Conservation (phyloP, 2,329 filamentous ascomycete genomes). For the Venturia oleaginea region DNA sequence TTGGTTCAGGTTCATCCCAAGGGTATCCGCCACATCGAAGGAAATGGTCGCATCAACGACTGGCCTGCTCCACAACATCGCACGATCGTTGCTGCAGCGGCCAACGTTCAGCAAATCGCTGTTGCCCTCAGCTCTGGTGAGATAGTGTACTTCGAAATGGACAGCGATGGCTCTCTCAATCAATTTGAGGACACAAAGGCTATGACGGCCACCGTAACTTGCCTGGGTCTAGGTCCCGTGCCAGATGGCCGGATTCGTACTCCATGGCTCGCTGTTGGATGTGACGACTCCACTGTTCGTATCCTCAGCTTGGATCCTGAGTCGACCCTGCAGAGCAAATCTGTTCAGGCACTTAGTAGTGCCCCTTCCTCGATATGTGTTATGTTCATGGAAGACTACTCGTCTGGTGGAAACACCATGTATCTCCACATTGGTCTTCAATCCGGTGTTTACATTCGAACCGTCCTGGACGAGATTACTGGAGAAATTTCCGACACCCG, state of each 20-base stretch:
- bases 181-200: conserved; percentile 92
- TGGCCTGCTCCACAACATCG: conserved; percentile 91
- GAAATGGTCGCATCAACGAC: conserved; percentile 69
- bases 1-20: conserved; percentile 94
- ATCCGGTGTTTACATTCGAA: conserved; percentile 91
- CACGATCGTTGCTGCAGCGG: conserved; percentile 88
- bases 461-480: conserved; percentile 88
- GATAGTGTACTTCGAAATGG: conserved; percentile 97
- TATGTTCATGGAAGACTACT: conserved; percentile 92
- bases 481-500: conserved; percentile 92
- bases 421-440: conserved; percentile 95
- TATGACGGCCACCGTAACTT: conserved; percentile 92
- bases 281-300: conserved; percentile 91
- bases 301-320: conserved; percentile 86
- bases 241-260: conserved; percentile 83
- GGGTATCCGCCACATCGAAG: conserved; percentile 84
- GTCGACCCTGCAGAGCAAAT: conserved; percentile 84
- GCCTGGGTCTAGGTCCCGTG: conserved; percentile 85
- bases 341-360: conserved; percentile 85
- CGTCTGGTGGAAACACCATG: conserved; percentile 75
- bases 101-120: conserved; percentile 87
- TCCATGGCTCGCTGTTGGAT: conserved; percentile 90
- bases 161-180: conserved; percentile 77
- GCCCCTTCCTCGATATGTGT: conserved; percentile 83
- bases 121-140: conserved; percentile 92